Evolutionary conservation across 2,329 filamentous ascomycete species (phyloP), one percentile per base, ranked within the genome.

Genomic region (Blastomyces parvus): DNA sequence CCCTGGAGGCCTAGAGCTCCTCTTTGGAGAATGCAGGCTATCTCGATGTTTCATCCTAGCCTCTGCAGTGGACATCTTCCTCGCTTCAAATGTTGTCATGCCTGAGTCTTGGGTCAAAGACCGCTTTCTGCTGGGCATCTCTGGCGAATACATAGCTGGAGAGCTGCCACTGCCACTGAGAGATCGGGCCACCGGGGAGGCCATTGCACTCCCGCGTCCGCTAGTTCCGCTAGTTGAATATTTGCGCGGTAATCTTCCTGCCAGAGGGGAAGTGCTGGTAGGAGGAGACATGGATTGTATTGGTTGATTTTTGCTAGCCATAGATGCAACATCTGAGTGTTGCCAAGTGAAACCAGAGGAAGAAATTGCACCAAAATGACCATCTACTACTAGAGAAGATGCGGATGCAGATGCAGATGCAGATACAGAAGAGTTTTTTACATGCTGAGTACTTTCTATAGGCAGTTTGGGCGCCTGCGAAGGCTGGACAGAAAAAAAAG

Each of bases 401-500:
- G 57, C 40, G 27, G 42, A 44, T 58, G 38, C 22, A 59, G 40
- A 48, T 59, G 57, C 40, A 19, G 42, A 44, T 58, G 38, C 22
- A 46, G 27, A 59, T 48, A 59, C 57, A 48, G 57, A 33, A 48
- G 55, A 25, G n/a, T 14, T 22, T 25, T 48, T 59, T 48, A 48
- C 40, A 59, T 2, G 17, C 40, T 46, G 42, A 36, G 22, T 9
- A 33, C 6, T 48, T 48, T 42, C 8, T 27, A 22, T 17, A 46
- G 57, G 25, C 57, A 40, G 46, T 11, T 46, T 48, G 27, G 9
- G 25, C 57, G 27, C 19, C 40, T 42, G 60, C 52, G 60, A 44
- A 9, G 22, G 30, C 4, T 38, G 33, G 27, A 40, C 14, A 69
- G 69, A 71, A 69, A 69, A 72, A 74, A 72, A 75, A 72, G 74